A percentile compares a stretch with the other conserved stretches of the same genome.
These are phyloP conservation scores for Abrus precatorius DNA, from an alignment of 306 rosid species.

Conservation along the genomic window DNA sequence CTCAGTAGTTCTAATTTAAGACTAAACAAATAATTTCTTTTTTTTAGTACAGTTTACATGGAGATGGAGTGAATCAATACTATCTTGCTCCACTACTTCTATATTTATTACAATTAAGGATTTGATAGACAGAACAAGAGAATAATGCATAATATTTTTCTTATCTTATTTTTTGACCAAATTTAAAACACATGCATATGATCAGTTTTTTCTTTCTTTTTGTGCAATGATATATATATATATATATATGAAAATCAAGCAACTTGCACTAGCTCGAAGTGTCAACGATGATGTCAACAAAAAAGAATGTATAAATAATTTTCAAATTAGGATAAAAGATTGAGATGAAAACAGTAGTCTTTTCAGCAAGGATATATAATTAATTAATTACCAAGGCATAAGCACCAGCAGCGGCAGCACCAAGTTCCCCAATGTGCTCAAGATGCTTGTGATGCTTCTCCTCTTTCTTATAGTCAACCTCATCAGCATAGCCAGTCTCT, in stretches of 20 bases:
- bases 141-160: too few species aligned
- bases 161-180: neutral
- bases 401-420: slow-evolving; percentile 67
- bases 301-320: neutral
- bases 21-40: too few species aligned
- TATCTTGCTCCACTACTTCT: neutral
- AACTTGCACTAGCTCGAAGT: neutral
- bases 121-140: too few species aligned
- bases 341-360: too few species aligned
- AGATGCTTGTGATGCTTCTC: slow-evolving; percentile 82
- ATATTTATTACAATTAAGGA: neutral
- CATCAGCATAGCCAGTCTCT: slow-evolving; percentile 31
- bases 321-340: neutral
- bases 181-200: neutral
- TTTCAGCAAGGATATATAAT: neutral
- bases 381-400: slow-evolving; percentile 69
- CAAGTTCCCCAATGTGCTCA: slow-evolving; percentile 67
- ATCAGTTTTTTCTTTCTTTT: too few species aligned
- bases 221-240: too few species aligned
- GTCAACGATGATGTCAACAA: neutral
- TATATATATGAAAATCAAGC: neutral
- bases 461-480: slow-evolving; percentile 68
- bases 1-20: too few species aligned
- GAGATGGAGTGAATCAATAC: neutral
- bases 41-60: too few species aligned